Base-by-base conservation (phyloP, 768 basidiomycete genomes). In the Naganishia onofrii region DNA sequence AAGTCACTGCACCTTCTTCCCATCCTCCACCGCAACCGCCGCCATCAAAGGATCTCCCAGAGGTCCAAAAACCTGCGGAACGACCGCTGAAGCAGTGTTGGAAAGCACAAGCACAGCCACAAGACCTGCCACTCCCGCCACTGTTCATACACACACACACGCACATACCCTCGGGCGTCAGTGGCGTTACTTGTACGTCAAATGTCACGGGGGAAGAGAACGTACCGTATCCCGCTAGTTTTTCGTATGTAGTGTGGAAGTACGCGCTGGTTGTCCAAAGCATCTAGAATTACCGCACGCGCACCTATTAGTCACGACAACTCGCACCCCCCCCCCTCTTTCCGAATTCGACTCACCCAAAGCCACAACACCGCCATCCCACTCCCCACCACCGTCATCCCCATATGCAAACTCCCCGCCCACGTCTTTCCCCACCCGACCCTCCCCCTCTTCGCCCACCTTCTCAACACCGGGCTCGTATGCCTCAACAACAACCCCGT, bases 231-330 rank as follows among this genome's bases (percentile, higher is more conserved):
- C 95, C 95, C 2, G 89, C 87, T 38, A 91, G 71, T 82, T 98
- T 97, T 83, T 97, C 95, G 15, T 84, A 81, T 0, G 92, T 91
- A 3, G 89, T 85, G 77, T 98, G 95, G 84, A 95, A 98, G 80
- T 92, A 97, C 9, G 95, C 82, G 65, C 89, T 87, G 26, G 95
- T 97, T 54, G 90, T 90, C 70, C 85, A 86, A 10, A 84, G 81
- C 73, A 91, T 91, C 78, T 71, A 13, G 7, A 26, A n/a, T n/a
- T n/a, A n/a, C n/a, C n/a, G n/a, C n/a, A n/a, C n/a, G n/a, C n/a
- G n/a, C n/a, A n/a, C n/a, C n/a, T n/a, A n/a, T n/a, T n/a, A n/a
- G n/a, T n/a, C n/a, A n/a, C n/a, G n/a, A n/a, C n/a, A n/a, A n/a
- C n/a, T n/a, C n/a, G n/a, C n/a, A n/a, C n/a, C n/a, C n/a, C n/a